Evolutionary conservation across 2,329 filamentous ascomycete species (phyloP).

Genomic region (Cadophora gregata): DNA sequence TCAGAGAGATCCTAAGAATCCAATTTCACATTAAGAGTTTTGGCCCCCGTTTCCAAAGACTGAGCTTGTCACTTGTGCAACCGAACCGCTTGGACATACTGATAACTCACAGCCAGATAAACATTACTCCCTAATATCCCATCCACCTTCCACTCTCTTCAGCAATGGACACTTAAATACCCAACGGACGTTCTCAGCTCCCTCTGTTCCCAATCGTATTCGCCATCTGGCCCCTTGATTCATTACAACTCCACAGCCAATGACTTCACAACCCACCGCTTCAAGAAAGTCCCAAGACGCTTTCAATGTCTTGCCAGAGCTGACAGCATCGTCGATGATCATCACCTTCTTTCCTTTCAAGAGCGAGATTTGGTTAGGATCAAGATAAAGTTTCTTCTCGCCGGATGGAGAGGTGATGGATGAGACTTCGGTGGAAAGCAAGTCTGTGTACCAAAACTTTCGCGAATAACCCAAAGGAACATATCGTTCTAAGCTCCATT

Average conservation of each 20-base stretch:
- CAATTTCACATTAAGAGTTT: too few species aligned
- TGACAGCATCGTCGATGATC: conserved; percentile 42
- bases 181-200: conserved; percentile 29
- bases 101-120: not conserved
- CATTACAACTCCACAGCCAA: conserved; percentile 40
- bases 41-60: too few species aligned
- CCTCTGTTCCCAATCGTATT: conserved; percentile 29
- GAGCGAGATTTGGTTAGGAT: conserved; percentile 37
- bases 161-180: conserved; percentile 40
- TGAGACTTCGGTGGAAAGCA: conserved; percentile 35
- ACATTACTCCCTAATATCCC: conserved; percentile 28
- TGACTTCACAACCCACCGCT: conserved; percentile 28
- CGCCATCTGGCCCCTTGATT: conserved; percentile 40
- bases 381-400: conserved; percentile 37
- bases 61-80: too few species aligned
- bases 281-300: conserved; percentile 41
- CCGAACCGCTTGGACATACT: too few species aligned
- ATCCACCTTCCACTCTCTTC: conserved; percentile 35
- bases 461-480: conserved; percentile 41
- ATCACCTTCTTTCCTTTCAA: conserved; percentile 32
- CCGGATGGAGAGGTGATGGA: conserved; percentile 40
- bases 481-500: conserved; percentile 35
- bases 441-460: conserved; percentile 42
- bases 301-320: conserved; percentile 39
- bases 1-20: too few species aligned